Evolutionary conservation across 805 yeast species (phyloP).

Genomic region (Candida morakotiae): DNA sequence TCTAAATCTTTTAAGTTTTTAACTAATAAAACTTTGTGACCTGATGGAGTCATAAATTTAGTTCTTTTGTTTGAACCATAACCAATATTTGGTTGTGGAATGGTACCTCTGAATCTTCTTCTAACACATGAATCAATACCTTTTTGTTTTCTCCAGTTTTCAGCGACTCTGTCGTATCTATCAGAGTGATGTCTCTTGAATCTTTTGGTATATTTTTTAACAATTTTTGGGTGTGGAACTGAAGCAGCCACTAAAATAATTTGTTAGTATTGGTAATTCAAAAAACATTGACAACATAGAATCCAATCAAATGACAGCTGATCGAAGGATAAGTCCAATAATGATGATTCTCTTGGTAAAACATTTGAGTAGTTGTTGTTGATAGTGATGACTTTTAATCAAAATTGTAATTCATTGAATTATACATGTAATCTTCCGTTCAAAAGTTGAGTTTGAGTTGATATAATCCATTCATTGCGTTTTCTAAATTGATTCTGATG

Average conservation of each 20-base stretch:
- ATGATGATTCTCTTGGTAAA: no score
- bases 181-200: conserved; percentile 99
- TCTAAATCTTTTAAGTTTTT: conserved; percentile 92
- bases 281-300: not conserved
- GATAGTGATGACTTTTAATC: no score
- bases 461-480: no score
- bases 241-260: conserved; percentile 80
- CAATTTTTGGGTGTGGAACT: conserved; percentile 98
- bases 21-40: conserved; percentile 96
- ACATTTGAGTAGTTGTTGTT: no score
- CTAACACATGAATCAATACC: conserved; percentile 99
- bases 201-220: conserved; percentile 98
- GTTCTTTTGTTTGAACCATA: conserved; percentile 99
- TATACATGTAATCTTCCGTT: no score
- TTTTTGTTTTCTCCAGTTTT: conserved; percentile 99
- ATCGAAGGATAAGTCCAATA: no score
- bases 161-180: conserved; percentile 97
- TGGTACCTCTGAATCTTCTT: conserved; percentile 99
- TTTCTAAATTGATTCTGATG: no score
- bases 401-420: no score
- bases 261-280: conserved; percentile 4
- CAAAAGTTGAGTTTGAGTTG: no score
- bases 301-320: no score
- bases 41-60: conserved; percentile 91
- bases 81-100: conserved; percentile 99